Evolutionary conservation across 192 early-diverging fungal species (phyloP), one percentile per base, ranked within the genome.

Genomic region (Backusella psychrophila): DNA sequence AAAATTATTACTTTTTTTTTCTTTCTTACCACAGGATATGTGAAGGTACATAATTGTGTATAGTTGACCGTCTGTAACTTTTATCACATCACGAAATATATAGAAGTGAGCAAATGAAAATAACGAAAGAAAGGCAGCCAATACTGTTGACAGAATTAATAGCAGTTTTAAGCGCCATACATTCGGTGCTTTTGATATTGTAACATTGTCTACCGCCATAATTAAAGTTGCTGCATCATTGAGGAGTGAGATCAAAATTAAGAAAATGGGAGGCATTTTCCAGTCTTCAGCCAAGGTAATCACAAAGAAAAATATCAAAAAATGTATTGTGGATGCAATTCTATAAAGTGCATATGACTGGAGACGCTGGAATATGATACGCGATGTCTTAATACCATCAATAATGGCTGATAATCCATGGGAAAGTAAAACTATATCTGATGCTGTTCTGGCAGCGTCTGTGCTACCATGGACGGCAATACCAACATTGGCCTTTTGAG

Each of bases 381-480:
- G 85, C 6, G 88, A 90, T 9, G 87, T 86, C 78, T 89, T 84
- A 79, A 94, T 86, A 49, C 91, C 93, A 56, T 94, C 93, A 49
- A 92, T 90, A 59, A 94, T 94, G 11, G 93, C 92, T 4, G 90
- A 89, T 7, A 94, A 79, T 34, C 92, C 92, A 29, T 87, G 78
- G 5, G 87, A 85, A 21, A 93, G 78, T 35, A 94, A 74, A 3
- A 94, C 92, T 70, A 94, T 93, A 77, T 94, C 93, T n/a, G 93
- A 87, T 7, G 93, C 92, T 26, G 90, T 91, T 35, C 91, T 87
- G 7, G 93, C 93, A 49, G 91, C 92, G 74, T 94, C 93, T 2
- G 93, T 94, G 71, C 91, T 90, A 42, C 91, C 91, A 23, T 91
- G 81, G 33, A 94, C 91, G 41, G 93, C 93, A 76, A 94, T 94